These are phyloP conservation scores for Penstemon davidsonii DNA, from an alignment of 257 asterid species.

Conservation along the genomic window DNA sequence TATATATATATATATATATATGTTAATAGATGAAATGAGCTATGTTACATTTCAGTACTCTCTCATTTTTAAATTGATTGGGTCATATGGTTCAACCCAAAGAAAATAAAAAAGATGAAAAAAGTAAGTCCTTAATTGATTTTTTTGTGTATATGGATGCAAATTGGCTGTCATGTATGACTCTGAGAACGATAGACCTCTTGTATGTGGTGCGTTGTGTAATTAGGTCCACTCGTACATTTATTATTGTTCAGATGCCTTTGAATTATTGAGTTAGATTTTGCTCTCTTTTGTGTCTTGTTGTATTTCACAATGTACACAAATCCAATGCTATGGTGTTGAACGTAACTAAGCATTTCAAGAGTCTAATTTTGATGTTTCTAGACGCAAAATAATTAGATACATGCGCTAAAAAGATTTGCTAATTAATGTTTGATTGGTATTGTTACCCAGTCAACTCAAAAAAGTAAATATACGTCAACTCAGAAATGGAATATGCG, in stretches of 20 bases:
- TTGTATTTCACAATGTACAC: constrained; percentile 21
- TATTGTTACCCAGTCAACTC: no score
- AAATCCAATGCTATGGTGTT: constrained; percentile 3
- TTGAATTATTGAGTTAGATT: constrained; percentile 40
- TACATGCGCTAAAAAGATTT: no score
- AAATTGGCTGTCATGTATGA: constrained; percentile 42
- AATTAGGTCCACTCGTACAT: constrained; percentile 52
- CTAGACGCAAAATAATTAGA: no score
- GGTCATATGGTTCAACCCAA: constrained; percentile 28
- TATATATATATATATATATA: constrained; percentile 15
- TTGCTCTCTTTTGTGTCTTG: constrained; percentile 23
- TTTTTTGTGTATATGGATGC: constrained; percentile 36
- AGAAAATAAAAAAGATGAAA: not conserved
- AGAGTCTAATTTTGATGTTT: no score
- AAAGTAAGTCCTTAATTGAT: not conserved
- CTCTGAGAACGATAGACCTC: constrained; percentile 46
- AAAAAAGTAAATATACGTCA: no score
- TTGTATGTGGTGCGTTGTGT: constrained; percentile 39
- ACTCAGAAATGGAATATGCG: no score
- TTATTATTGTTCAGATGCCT: constrained; percentile 51
- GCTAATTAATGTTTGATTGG: no score
- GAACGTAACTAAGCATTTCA: not conserved
- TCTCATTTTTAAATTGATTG: constrained; percentile 33
- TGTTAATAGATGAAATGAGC: constrained; percentile 32
- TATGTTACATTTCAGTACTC: constrained; percentile 32